Conservation (phyloP, 2,329 filamentous ascomycete species). For the Fusarium udum region DNA sequence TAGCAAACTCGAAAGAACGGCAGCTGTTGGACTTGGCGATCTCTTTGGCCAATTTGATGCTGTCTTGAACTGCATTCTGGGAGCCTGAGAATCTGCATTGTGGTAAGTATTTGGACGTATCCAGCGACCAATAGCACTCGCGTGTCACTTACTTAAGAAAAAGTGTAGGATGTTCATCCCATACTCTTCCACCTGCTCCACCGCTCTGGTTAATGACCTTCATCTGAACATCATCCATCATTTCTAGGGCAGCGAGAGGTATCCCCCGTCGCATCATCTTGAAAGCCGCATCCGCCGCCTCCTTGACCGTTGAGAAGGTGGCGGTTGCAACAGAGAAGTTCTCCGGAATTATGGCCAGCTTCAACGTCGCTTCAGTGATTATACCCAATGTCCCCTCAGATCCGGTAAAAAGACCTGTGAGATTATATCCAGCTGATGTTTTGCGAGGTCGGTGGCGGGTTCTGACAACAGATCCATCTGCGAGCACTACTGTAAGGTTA, state of each 20-base stretch:
- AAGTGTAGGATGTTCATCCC: slow-evolving; percentile 75
- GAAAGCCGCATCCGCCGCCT: slow-evolving; percentile 71
- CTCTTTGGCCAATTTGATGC: slow-evolving; percentile 66
- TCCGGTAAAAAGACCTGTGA: slow-evolving; percentile 74
- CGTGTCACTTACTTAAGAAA: slow-evolving; percentile 69
- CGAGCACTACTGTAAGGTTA: slow-evolving; percentile 75
- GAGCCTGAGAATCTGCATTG: slow-evolving; percentile 68
- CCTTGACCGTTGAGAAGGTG: slow-evolving; percentile 66
- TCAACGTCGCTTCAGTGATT: slow-evolving; percentile 75
- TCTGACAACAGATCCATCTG: slow-evolving; percentile 73
- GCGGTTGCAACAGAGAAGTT: slow-evolving; percentile 73
- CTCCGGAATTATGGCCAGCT: slow-evolving; percentile 71
- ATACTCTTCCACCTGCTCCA: slow-evolving; percentile 63
- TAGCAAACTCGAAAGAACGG: not conserved
- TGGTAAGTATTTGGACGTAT: not conserved
- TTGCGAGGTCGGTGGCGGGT: slow-evolving; percentile 74
- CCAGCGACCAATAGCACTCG: not conserved
- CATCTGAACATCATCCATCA: slow-evolving; percentile 74
- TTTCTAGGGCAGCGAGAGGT: slow-evolving; percentile 71
- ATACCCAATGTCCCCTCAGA: slow-evolving; percentile 77
- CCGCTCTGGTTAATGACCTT: slow-evolving; percentile 50
- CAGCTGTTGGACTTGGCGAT: slow-evolving; percentile 51
- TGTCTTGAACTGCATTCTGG: slow-evolving; percentile 65
- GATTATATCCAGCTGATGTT: slow-evolving; percentile 76
- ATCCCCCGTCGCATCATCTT: slow-evolving; percentile 71